These are phyloP conservation scores for Hyaloscypha bicolor DNA, from an alignment of 495 filamentous ascomycete genomes.

Conservation along the genomic window DNA sequence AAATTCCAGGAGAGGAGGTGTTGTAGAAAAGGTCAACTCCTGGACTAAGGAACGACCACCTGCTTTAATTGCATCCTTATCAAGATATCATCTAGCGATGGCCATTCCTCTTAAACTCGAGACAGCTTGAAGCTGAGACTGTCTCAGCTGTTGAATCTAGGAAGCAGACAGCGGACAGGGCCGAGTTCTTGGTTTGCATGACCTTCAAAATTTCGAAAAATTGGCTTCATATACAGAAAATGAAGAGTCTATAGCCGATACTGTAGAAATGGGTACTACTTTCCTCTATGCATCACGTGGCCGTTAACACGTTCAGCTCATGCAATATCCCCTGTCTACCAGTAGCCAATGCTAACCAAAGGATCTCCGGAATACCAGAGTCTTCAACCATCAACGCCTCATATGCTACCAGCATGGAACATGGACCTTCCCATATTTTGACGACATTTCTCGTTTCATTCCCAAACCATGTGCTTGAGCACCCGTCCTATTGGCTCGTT, in stretches of 20 bases:
- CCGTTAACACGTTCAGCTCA: neutral
- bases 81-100: no score
- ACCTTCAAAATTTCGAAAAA: neutral
- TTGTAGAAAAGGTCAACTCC: no score
- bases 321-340: neutral
- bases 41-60: no score
- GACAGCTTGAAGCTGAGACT: no score
- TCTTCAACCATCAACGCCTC: slow-evolving; percentile 16
- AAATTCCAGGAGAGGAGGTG: no score
- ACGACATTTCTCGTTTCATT: slow-evolving; percentile 4
- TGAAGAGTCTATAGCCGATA: neutral
- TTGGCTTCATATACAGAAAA: no score
- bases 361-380: slow-evolving; percentile 4
- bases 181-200: neutral
- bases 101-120: no score
- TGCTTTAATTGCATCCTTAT: no score
- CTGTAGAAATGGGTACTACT: slow-evolving; percentile 5
- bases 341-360: slow-evolving; percentile 12
- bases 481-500: neutral
- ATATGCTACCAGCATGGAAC: slow-evolving; percentile 5
- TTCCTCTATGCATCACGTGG: slow-evolving; percentile 6
- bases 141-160: no score
- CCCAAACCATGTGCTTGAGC: slow-evolving; percentile 10
- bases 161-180: no score
- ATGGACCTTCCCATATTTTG: slow-evolving; percentile 19